A percentile compares a stretch with the other conserved stretches of the same genome.
phyloP scores from a whole-genome alignment of 1,139 yeast genomes.

The Magnusiomyces magnusii region DNA sequence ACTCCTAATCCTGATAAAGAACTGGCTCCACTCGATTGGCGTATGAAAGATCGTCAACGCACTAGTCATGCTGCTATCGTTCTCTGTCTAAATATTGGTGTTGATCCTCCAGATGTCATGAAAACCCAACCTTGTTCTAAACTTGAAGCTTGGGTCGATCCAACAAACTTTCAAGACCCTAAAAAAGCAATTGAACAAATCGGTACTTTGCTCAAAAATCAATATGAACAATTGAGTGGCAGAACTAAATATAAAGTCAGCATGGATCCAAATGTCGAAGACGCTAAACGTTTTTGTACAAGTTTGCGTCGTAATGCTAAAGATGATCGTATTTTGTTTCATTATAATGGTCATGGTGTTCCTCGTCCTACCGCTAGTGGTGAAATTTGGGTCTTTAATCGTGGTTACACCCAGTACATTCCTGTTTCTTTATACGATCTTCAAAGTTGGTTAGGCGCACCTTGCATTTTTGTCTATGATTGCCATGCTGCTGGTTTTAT shows the following conservation, averaged over 20 bases:
- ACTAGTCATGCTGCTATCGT: slow-evolving; percentile 95
- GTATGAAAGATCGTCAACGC: slow-evolving; percentile 83
- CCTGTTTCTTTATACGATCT: slow-evolving; percentile 90
- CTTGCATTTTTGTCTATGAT: slow-evolving; percentile 91
- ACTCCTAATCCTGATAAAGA: slow-evolving; percentile 56
- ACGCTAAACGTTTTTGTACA: slow-evolving; percentile 85
- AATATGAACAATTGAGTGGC: slow-evolving; percentile 81
- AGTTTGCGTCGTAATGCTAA: slow-evolving; percentile 84
- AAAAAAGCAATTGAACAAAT: slow-evolving; percentile 89
- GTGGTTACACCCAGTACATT: slow-evolving; percentile 95
- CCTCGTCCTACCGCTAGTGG: slow-evolving; percentile 97
- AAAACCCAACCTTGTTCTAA: slow-evolving; percentile 94
- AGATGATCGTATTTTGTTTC: slow-evolving; percentile 78
- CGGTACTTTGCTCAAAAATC: slow-evolving; percentile 79
- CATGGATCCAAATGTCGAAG: slow-evolving; percentile 93
- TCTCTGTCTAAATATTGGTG: slow-evolving; percentile 84
- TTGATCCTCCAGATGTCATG: slow-evolving; percentile 94
- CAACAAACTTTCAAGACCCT: slow-evolving; percentile 72
- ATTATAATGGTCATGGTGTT: slow-evolving; percentile 98
- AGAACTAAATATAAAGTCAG: slow-evolving; percentile 87
- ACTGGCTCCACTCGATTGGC: slow-evolving; percentile 72
- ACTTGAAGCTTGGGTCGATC: slow-evolving; percentile 91
- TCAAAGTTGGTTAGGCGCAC: slow-evolving; percentile 98
- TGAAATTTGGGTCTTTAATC: slow-evolving; percentile 97
- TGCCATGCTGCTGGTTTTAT: slow-evolving; percentile 95